Evolutionary conservation across 2,329 filamentous ascomycete species (phyloP).

Genomic region (Ploettnerulaceae sp.): DNA sequence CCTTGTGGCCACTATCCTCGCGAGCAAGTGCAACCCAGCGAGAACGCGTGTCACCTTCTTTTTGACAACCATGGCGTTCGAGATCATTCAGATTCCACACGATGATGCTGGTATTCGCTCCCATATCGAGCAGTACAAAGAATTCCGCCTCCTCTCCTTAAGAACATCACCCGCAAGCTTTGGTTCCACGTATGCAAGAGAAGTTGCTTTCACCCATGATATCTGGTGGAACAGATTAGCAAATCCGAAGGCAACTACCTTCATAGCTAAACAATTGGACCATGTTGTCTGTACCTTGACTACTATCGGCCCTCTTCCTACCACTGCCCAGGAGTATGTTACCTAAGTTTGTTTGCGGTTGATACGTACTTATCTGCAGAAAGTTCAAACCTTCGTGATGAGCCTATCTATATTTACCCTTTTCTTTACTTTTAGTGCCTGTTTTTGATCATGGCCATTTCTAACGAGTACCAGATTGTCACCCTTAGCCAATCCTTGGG

Average conservation of each 20-base stretch:
- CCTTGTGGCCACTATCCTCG: neutral
- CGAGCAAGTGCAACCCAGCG: constrained; percentile 1
- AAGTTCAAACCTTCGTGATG: neutral
- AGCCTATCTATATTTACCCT: neutral
- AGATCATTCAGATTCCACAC: constrained; percentile 26
- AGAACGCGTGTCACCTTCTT: constrained; percentile 1
- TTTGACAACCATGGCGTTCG: constrained; percentile 21
- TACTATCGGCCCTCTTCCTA: constrained; percentile 12
- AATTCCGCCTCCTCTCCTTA: constrained; percentile 26
- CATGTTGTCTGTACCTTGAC: constrained; percentile 30
- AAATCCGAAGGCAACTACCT: constrained; percentile 36
- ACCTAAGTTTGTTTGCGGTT: neutral
- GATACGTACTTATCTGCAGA: neutral
- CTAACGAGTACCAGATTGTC: constrained; percentile 11
- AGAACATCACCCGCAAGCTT: constrained; percentile 34
- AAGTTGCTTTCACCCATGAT: constrained; percentile 35
- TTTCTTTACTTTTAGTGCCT: neutral
- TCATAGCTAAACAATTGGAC: constrained; percentile 31
- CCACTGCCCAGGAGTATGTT: constrained; percentile 13
- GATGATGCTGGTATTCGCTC: constrained; percentile 22
- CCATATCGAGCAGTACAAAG: constrained; percentile 25
- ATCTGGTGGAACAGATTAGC: constrained; percentile 36
- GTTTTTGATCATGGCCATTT: neutral
- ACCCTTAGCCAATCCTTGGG: constrained; percentile 12
- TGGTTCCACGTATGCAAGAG: constrained; percentile 37